Base-by-base conservation (phyloP, 2,329 filamentous ascomycete species). In the Polytolypa hystricis region DNA sequence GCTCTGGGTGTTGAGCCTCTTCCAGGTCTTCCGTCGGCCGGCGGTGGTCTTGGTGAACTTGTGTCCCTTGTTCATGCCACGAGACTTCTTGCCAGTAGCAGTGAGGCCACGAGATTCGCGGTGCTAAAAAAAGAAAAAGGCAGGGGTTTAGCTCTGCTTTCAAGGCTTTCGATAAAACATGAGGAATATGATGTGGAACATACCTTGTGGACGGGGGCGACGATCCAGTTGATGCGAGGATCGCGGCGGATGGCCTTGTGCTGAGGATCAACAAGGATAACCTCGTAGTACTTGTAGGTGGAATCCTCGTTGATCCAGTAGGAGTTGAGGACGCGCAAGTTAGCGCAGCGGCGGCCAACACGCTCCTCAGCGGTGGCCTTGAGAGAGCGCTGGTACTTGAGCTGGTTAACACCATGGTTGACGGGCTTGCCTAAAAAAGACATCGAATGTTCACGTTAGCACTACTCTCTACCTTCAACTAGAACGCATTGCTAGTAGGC, bases 291-390 rank as follows among this genome's bases (percentile, higher is more conserved):
- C 79, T 98, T 98, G 84, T 96, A 98, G 71, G 91, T 98, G 45
- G 87, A 95, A 77, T 98, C 91, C 79, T 96, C 86, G 84, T 98
- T 98, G 77, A 98, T 85, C 93, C 93, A 98, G 87, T 98, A 98
- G 49, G 89, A 96, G 84, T 98, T 98, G 63, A 98, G 83, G 64
- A 98, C 91, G 65, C 91, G 86, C 69, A 98, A 73, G 75, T 98
- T 98, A 72, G 87, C 86, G 76, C 87, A 95, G 67, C 89, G 87
- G 70, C 87, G 87, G 63, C 93, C 91, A 65, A 98, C 89, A 83
- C 91, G 91, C 82, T 98, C 91, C 78, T 98, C 93, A 59, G 93
- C 93, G 58, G 91, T 98, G 59, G 89, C 77, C 70, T 82, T 83
- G 67, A 96, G 87, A 54, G 91, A 96, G 68, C 89, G 85, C 81